These are phyloP conservation scores for Pisolithus microcarpus DNA, from an alignment of 768 basidiomycete genomes.

Conservation along the genomic window DNA sequence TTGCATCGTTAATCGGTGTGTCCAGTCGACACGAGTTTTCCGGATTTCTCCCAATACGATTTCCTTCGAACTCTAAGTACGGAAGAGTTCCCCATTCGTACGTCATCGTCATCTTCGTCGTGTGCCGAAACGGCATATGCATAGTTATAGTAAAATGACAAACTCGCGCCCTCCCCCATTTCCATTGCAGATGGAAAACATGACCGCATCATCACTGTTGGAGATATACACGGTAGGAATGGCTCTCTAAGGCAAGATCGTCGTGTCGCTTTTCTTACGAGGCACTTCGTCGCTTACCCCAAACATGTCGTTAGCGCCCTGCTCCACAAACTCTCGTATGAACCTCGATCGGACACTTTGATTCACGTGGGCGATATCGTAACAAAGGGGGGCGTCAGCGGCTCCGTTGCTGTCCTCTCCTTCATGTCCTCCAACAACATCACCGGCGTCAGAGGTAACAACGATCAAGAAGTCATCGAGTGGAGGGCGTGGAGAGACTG, in stretches of 20 bases:
- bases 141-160: background rate
- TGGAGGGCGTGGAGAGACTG: conserved; percentile 86
- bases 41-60: conserved; percentile 52
- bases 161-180: background rate
- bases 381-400: conserved; percentile 54
- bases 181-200: conserved; percentile 37
- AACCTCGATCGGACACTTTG: conserved; percentile 55
- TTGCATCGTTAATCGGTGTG: background rate
- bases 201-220: conserved; percentile 66
- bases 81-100: conserved; percentile 52
- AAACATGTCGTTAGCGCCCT: conserved; percentile 41
- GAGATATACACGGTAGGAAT: conserved; percentile 85
- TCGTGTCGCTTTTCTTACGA: too few species aligned
- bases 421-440: conserved; percentile 60
- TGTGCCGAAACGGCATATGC: too few species aligned
- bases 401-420: conserved; percentile 55
- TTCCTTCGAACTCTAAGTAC: conserved; percentile 35
- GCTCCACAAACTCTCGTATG: conserved; percentile 53
- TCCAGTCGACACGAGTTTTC: conserved; percentile 28
- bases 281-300: conserved; percentile 1
- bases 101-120: conserved; percentile 4
- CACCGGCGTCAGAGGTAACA: conserved; percentile 86
- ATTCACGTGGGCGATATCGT: conserved; percentile 82
- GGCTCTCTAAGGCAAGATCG: conserved; percentile 52
- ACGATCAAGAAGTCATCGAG: conserved; percentile 86